Evolutionary conservation across 2,329 filamentous ascomycete genomes (phyloP), one percentile per base, ranked within the genome.

Genomic region (Aspergillus neotritici): DNA sequence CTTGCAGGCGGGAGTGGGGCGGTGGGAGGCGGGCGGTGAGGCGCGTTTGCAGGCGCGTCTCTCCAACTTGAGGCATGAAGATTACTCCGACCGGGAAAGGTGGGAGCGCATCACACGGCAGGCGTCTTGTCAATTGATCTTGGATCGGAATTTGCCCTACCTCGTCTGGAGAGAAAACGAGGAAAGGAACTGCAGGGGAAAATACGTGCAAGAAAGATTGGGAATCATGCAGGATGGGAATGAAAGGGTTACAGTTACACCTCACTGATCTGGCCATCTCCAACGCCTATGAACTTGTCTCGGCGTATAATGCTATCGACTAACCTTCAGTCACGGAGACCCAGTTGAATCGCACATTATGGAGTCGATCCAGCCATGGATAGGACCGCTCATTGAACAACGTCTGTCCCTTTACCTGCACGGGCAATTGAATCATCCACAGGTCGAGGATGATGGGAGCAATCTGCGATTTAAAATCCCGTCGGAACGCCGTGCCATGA

Each of bases 371-470:
- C 40, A 35, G 34, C 46, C 50, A 31, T 62, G 58, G 62, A 53
- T 63, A 30, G 42, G 52, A 15, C 30, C 53, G 34, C 46, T 57
- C 29, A 46, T 58, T 43, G 53, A 59, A 44, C 42, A 46, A 36
- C 55, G 47, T 35, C 47, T 63, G 35, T 47, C 42, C 7, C 46
- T 36, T 32, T 59, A 57, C 21, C 44, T 50, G 10, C 42, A 48
- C 17, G 45, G 46, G 35, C 31, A 32, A 30, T 15, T 33, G 28
- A 36, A 48, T 16, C 41, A 44, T 39, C 40, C 54, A 12, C 34
- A 54, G 5, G 48, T 56, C 17, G 53, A 63, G 35, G 60, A 69
- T 43, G 56, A 68, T 53, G 65, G 60, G 10, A 60, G 56, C 28
- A 61, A 56, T 35, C 47, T 69, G 35, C 60, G 54, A n/a, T 61